Conservation (phyloP, 2,329 filamentous ascomycete species). For the Pseudohalonectria lignicola region DNA sequence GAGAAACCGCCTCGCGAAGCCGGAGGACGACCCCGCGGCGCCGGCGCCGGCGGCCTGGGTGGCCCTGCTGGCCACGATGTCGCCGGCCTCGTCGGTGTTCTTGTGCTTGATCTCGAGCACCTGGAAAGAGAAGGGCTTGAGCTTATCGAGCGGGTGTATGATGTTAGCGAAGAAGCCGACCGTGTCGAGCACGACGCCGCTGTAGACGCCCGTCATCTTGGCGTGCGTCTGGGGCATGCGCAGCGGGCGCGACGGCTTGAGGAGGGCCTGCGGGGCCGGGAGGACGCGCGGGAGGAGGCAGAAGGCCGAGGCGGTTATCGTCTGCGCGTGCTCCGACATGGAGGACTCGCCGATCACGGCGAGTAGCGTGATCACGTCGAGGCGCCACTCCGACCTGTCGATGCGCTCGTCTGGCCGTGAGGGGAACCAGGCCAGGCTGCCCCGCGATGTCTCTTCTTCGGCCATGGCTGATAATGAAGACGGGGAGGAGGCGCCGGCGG, state of each 20-base stretch:
- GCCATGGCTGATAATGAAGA: background rate
- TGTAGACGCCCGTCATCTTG: constrained; percentile 46
- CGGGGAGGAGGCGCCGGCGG: no score
- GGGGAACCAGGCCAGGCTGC: constrained; percentile 2
- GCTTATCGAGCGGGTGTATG: constrained; percentile 41
- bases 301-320: constrained; percentile 45
- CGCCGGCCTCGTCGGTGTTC: constrained; percentile 14
- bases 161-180: constrained; percentile 54
- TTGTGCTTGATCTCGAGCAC: constrained; percentile 36
- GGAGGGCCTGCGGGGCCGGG: constrained; percentile 51
- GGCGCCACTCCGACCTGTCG: constrained; percentile 34
- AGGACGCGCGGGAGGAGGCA: constrained; percentile 49
- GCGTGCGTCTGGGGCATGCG: constrained; percentile 44
- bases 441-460: background rate
- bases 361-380: constrained; percentile 52
- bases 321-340: constrained; percentile 45
- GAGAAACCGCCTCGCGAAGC: background rate
- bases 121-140: constrained; percentile 34
- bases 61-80: constrained; percentile 7
- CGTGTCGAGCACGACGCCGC: constrained; percentile 39
- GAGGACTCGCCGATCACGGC: constrained; percentile 52
- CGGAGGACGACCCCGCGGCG: background rate
- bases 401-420: constrained; percentile 28
- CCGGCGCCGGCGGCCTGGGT: background rate
- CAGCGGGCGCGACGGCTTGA: constrained; percentile 41